These are phyloP conservation scores for Sphaerobolus stellatus DNA, from an alignment of 1,284 basidiomycete species.

Conservation along the genomic window DNA sequence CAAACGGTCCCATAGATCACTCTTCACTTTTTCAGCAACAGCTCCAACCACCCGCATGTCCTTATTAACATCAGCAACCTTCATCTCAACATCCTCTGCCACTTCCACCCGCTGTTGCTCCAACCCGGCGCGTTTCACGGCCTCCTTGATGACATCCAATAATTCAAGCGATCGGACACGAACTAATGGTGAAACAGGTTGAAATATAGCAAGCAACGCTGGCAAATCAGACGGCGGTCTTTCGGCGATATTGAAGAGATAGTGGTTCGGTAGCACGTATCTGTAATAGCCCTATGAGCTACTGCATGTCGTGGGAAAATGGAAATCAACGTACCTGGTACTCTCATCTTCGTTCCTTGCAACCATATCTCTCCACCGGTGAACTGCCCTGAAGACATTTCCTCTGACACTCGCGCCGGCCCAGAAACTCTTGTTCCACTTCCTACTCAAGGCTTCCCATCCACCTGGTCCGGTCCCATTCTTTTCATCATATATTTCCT, in stretches of 20 bases:
- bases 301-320: conserved; percentile 3
- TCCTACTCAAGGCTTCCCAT: conserved; percentile 75
- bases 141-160: conserved; percentile 55
- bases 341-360: conserved; percentile 90
- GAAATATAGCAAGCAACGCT: conserved; percentile 54
- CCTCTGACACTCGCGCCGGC: conserved; percentile 50
- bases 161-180: conserved; percentile 61
- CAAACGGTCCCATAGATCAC: conserved; percentile 7
- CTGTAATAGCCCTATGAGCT: conserved; percentile 33
- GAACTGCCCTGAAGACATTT: conserved; percentile 72
- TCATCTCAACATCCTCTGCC: conserved; percentile 3
- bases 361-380: conserved; percentile 82
- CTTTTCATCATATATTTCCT: conserved; percentile 66
- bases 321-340: conserved; percentile 52
- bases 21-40: background rate
- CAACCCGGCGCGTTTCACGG: conserved; percentile 38
- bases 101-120: conserved; percentile 9
- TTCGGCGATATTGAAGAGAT: conserved; percentile 69
- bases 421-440: conserved; percentile 65
- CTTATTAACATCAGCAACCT: background rate
- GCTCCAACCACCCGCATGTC: conserved; percentile 13
- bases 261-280: conserved; percentile 73
- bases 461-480: conserved; percentile 67
- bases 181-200: conserved; percentile 58
- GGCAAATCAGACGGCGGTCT: conserved; percentile 60